Evolutionary conservation across 2,329 filamentous ascomycete genomes (phyloP), one percentile per base, ranked within the genome.

Genomic region (Nemania sp.): DNA sequence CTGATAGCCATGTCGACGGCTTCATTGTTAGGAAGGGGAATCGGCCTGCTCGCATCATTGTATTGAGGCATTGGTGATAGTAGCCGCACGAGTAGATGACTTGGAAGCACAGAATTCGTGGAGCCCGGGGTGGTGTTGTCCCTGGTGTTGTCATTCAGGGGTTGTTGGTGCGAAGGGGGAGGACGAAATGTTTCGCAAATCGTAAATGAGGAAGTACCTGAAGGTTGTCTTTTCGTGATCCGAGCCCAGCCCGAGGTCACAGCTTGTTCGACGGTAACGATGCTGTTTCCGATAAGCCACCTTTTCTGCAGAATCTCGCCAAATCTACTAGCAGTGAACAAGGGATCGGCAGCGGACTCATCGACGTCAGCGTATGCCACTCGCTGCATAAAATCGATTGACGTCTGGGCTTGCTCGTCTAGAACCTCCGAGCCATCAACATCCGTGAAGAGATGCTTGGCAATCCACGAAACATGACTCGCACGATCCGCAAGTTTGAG

Each of bases 331-430:
- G 83, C 75, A 0, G 84, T 88, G 69, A 91, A 92, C n/a, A 83
- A 79, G 1, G 83, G 81, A 60, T 90, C 86, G 13, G 85, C 82
- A 1, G 80, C 80, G 7, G 89, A 92, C 70, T 96, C 91, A 63
- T 93, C 90, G 35, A 91, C 84, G 72, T 97, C 91, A 0, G 92
- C 91, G 72, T 89, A 97, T 1, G 92, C 87, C 17, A 92, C 90
- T 69, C 92, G 84, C 72, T 95, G 92, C 89, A 97, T 93, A 75
- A 98, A 92, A 74, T 99, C 95, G 56, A 98, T 87, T 9, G 95
- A 95, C 35, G 96, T 92, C 67, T 96, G 85, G 5, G 92, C 94
- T 75, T 97, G 94, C 74, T 99, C 94, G 72, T 98, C 94, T 35
- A 93, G 85, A 49, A 84, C 86, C 57, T 91, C 87, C 42, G 85